These are phyloP conservation scores for Berberis vulgaris DNA, from an alignment of 164 flowering plant genomes.

Conservation along the genomic window DNA sequence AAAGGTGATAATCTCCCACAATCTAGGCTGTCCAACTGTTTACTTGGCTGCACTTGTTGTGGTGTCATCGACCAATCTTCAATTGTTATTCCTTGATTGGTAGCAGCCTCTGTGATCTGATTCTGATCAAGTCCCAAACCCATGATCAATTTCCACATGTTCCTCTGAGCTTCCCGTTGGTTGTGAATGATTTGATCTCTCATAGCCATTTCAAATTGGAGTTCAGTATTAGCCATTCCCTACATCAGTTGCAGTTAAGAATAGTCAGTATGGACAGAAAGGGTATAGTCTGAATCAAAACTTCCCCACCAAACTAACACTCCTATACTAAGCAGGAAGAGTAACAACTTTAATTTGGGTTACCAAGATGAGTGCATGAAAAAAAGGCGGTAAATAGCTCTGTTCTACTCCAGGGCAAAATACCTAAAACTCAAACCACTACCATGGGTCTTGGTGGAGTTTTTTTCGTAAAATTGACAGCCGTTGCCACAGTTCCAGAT, in stretches of 20 bases:
- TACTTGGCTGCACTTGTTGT: constrained; percentile 16
- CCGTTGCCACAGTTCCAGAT: too few species aligned
- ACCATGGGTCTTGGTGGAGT: too few species aligned
- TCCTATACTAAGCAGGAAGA: background rate
- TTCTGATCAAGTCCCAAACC: constrained; percentile 70
- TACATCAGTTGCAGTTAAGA: constrained; percentile 9
- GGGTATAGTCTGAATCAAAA: too few species aligned
- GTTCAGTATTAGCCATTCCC: constrained; percentile 94
- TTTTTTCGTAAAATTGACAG: too few species aligned
- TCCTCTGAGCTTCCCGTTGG: constrained; percentile 67
- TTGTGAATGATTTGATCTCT: constrained; percentile 81
- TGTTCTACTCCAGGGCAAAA: too few species aligned
- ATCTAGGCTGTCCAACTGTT: constrained; percentile 21
- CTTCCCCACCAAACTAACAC: background rate
- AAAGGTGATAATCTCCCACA: constrained; percentile 18
- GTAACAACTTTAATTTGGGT: too few species aligned
- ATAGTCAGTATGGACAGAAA: too few species aligned
- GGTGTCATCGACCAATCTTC: constrained; percentile 43
- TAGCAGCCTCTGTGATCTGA: constrained; percentile 54
- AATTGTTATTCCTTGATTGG: constrained; percentile 61
- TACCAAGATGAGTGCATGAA: too few species aligned
- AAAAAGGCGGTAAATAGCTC: too few species aligned
- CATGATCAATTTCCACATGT: constrained; percentile 69
- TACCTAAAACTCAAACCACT: too few species aligned
- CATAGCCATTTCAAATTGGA: constrained; percentile 89